Evolutionary conservation across 192 early-diverging fungal species (phyloP), one percentile per base, ranked within the genome.

Genomic region (Coemansia sp.): DNA sequence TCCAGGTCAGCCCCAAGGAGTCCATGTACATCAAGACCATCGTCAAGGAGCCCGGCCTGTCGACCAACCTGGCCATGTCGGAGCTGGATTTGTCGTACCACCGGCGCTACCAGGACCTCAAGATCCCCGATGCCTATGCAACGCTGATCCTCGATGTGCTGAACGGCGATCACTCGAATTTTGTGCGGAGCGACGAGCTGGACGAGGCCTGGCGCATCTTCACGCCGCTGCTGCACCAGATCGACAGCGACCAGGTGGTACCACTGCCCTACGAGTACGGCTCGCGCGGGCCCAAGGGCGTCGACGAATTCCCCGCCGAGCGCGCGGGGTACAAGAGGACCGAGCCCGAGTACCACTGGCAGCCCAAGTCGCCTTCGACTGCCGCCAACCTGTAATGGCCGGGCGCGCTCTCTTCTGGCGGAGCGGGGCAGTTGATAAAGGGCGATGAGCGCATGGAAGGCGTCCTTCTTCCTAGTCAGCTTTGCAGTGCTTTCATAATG

Each of bases 181-280:
- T 98, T 86, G 89, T 96, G 25, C 80, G 88, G 34, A 79, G 84
- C 57, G 89, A 91, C 65, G 91, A 94, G 76, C 76, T 98, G 16
- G 92, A 93, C 56, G 89, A 85, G 47, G 92, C 96, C 3, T 98
- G 96, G 96, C 87, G 88, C 66, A 93, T 98, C 38, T 96, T 98
- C 59, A 98, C 96, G 0, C 96, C 96, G 6, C 72, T 96, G 25
- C 71, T 98, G 43, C 92, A 96, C 76, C 65, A 85, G 52, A 90
- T 96, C 57, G 91, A 94, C 48, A 34, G 44, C 9, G 71, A 77
- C 38, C 72, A 78, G 67, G 66, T 85, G 33, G 65, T 75, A 31
- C 84, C 90, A 5, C 58, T 83, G 35, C 78, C 80, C 7, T 96
- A 96, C 66, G 64, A 78, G 39, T 93, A 82, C 61, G 92, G 92